Evolutionary conservation across 2,329 filamentous ascomycete genomes (phyloP).

Genomic region (Botrytis hyacinthi): DNA sequence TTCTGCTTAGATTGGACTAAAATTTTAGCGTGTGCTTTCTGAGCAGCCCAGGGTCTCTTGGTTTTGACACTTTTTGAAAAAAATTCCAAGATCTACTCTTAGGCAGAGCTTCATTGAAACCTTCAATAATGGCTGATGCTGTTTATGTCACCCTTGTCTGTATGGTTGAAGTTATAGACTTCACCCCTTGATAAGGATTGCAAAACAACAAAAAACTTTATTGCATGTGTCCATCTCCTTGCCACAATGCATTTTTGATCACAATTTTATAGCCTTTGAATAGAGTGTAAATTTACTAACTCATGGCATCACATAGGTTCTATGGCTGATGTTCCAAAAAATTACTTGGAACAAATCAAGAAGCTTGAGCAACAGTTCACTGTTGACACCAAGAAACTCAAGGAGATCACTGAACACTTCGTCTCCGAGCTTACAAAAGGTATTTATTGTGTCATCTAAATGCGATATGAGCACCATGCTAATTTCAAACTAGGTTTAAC

Average conservation of each 20-base stretch:
- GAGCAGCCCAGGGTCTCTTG: background rate
- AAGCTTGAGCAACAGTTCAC: slow-evolving; percentile 81
- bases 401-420: slow-evolving; percentile 88
- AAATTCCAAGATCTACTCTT: background rate
- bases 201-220: background rate
- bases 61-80: background rate
- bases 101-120: background rate
- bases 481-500: slow-evolving; percentile 61
- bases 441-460: slow-evolving; percentile 38
- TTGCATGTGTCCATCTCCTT: background rate
- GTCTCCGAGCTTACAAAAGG: slow-evolving; percentile 83
- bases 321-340: slow-evolving; percentile 85
- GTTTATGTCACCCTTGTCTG: background rate
- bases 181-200: background rate
- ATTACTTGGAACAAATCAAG: slow-evolving; percentile 77
- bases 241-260: background rate
- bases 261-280: background rate
- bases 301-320: slow-evolving; percentile 58
- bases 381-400: slow-evolving; percentile 74
- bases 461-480: slow-evolving; percentile 3
- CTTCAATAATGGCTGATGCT: background rate
- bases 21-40: background rate
- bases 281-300: slow-evolving; percentile 25
- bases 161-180: background rate
- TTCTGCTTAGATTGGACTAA: background rate